Conservation (phyloP, 2,329 filamentous ascomycete species). For the Grosmannia penicillata region DNA sequence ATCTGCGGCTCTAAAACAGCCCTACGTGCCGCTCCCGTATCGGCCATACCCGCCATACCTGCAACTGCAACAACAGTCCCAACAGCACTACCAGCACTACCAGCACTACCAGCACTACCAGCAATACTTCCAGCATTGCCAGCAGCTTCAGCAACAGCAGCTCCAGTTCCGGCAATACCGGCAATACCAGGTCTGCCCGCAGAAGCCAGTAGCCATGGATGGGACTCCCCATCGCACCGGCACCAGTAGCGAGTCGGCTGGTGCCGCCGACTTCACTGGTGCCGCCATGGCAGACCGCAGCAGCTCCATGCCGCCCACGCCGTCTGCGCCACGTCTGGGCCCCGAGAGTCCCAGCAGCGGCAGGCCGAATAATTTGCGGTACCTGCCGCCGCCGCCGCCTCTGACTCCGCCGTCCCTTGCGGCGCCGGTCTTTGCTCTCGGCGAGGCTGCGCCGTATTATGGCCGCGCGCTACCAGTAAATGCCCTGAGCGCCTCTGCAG, state of each 20-base stretch:
- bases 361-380: constrained; percentile 4
- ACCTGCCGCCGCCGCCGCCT: constrained; percentile 28
- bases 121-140: too few relatives aligned
- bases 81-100: too few relatives aligned
- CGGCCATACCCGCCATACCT: too few relatives aligned
- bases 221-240: too few relatives aligned
- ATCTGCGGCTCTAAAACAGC: too few relatives aligned
- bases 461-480: constrained; percentile 17
- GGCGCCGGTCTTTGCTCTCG: constrained; percentile 25
- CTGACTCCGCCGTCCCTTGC: constrained; percentile 32
- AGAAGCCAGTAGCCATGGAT: neutral
- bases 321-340: neutral
- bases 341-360: too few relatives aligned
- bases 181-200: neutral
- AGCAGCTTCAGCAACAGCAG: too few relatives aligned
- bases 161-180: too few relatives aligned
- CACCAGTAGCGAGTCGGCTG: neutral
- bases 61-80: too few relatives aligned
- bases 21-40: too few relatives aligned
- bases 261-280: neutral
- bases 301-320: neutral
- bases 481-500: constrained; percentile 15
- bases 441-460: constrained; percentile 21
- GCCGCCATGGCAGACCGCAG: neutral
- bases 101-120: too few relatives aligned